Base-by-base conservation (phyloP, 805 yeast species). In the Candida insectorum region DNA sequence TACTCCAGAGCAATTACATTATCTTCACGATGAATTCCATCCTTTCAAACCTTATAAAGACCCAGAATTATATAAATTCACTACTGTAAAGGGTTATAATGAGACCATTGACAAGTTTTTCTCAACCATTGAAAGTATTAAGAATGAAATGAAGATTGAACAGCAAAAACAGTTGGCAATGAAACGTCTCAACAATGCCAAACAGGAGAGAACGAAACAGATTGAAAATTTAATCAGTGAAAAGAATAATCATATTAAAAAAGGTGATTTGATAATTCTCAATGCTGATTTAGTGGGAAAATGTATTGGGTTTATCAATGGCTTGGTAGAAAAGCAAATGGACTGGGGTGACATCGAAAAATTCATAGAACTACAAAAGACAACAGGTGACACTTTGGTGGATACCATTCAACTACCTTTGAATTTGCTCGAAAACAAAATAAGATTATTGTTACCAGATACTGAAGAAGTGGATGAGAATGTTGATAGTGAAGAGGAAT, bases 331-430 rank as follows among this genome's bases (percentile, higher is more conserved):
- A 36, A 93, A 85, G 51, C 89, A 85, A 43, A 85, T 87, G 86
- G 97, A 91, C 54, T 91, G 98, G 98, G 74, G 75, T 26, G 82
- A 86, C 40, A 89, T 89, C 41, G 96, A 84, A 52, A 77, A 79
- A 41, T 59, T 83, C 37, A 79, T 91, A 32, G 62, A 71, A 30
- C 68, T 78, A 31, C 95, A 91, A 50, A 80, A 85, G 46, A 57
- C 64, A 1, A 73, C 80, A 45, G 80, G 81, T 1, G 85, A 81
- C 46, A 56, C 62, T 4, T 64, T 79, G 36, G 96, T 96, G 0
- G 59, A 64, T 23, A 47, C 67, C 37, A 82, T 89, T 34, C 65
- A 69, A 29, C 50, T 78, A 22, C 93, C 95, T 0, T 65, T 91
- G 52, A 78, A 85, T 36, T 65, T 91, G 49, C 67, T 71, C 26